A percentile compares a stretch with the other conserved stretches of the same genome.
Conservation (phyloP, 352 stramenopile genomes). For the Phytophthora palmivora region DNA sequence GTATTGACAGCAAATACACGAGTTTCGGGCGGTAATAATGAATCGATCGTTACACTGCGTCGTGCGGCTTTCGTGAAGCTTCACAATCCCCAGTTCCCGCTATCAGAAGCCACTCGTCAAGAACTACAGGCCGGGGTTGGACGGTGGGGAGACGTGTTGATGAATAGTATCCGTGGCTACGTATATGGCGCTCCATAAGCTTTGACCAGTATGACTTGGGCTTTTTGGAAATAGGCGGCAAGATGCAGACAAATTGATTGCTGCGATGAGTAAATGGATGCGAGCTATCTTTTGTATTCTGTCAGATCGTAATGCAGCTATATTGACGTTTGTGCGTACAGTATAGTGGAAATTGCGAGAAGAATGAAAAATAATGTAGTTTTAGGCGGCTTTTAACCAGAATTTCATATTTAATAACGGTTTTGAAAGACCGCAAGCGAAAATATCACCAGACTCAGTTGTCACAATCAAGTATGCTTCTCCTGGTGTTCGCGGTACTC, state of each 20-base stretch:
- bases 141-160: constrained; percentile 37
- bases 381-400: too few species aligned
- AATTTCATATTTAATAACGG: neutral
- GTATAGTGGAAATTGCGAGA: too few species aligned
- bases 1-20: constrained; percentile 22
- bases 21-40: neutral
- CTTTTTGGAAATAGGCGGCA: neutral
- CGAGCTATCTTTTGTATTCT: too few species aligned
- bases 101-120: constrained; percentile 15
- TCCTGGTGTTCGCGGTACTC: constrained; percentile 17
- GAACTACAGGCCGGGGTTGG: constrained; percentile 34
- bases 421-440: neutral
- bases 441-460: neutral
- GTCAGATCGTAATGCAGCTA: too few species aligned
- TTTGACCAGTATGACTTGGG: neutral
- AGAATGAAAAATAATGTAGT: too few species aligned
- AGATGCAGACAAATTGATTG: too few species aligned
- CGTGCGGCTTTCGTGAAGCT: constrained; percentile 35
- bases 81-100: constrained; percentile 26
- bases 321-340: too few species aligned
- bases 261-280: too few species aligned
- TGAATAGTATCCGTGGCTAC: constrained; percentile 40
- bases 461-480: constrained; percentile 7
- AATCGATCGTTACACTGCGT: constrained; percentile 39
- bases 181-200: constrained; percentile 23